Percentiles rank a stretch among this genome's conserved stretches.
These are phyloP conservation scores for Pythium monospermum DNA, from an alignment of 352 stramenopile species.

Conservation along the genomic window DNA sequence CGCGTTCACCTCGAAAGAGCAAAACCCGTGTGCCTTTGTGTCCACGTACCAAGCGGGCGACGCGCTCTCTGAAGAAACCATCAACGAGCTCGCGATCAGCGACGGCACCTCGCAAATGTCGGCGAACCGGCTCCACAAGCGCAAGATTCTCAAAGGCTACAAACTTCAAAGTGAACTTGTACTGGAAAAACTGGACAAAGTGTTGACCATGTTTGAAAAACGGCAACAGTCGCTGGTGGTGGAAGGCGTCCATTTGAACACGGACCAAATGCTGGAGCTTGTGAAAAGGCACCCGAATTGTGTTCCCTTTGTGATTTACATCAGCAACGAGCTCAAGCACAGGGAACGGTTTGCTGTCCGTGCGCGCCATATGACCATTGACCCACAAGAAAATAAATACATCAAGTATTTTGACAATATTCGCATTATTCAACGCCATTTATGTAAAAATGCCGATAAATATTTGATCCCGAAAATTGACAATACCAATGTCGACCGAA, in stretches of 20 bases:
- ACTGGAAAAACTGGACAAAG: constrained; percentile 75
- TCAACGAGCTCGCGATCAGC: constrained; percentile 39
- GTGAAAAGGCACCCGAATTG: constrained; percentile 79
- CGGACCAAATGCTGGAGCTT: constrained; percentile 71
- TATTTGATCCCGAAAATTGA: constrained; percentile 87
- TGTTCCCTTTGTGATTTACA: constrained; percentile 87
- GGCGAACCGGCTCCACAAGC: constrained; percentile 69
- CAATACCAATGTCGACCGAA: constrained; percentile 87
- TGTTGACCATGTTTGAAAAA: constrained; percentile 83
- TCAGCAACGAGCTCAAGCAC: constrained; percentile 87
- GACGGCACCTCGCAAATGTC: constrained; percentile 43
- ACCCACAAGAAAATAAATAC: constrained; percentile 88
- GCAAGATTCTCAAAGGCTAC: constrained; percentile 77
- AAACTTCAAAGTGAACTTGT: constrained; percentile 78
- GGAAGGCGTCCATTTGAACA: constrained; percentile 84
- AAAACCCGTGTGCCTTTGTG: constrained; percentile 78
- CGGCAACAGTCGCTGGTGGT: constrained; percentile 81
- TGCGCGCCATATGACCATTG: constrained; percentile 84
- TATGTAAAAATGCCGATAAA: constrained; percentile 82
- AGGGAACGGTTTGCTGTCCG: constrained; percentile 81
- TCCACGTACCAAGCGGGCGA: constrained; percentile 88
- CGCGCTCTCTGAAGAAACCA: constrained; percentile 41
- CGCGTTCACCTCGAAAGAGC: constrained; percentile 74
- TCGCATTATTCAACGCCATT: constrained; percentile 81
- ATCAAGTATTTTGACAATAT: constrained; percentile 91